These are phyloP conservation scores for Powellomyces hirtus DNA, from an alignment of 192 early-diverging fungal species.

Conservation along the genomic window DNA sequence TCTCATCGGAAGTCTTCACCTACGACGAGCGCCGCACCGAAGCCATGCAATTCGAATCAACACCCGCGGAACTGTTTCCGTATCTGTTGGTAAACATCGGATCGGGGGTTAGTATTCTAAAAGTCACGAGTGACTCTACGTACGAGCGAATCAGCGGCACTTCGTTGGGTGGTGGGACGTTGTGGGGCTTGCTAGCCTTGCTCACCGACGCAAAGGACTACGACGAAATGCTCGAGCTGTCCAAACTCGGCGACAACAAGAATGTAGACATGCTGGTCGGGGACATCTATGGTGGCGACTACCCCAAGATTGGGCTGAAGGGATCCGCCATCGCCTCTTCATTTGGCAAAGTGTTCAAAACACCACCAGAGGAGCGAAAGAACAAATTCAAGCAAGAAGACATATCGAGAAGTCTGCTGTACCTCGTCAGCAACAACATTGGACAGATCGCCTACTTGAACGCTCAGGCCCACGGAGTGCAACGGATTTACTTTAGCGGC, in stretches of 20 bases:
- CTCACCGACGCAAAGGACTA: constrained; percentile 81
- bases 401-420: constrained; percentile 85
- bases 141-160: constrained; percentile 14
- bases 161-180: neutral
- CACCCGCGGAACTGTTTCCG: constrained; percentile 70
- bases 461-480: constrained; percentile 86
- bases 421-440: constrained; percentile 98
- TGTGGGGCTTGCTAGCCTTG: neutral
- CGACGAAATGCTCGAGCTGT: constrained; percentile 78
- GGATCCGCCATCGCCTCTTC: constrained; percentile 90
- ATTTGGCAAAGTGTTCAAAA: constrained; percentile 95
- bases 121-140: constrained; percentile 91
- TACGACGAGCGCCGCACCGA: constrained; percentile 71
- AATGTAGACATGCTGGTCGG: constrained; percentile 81
- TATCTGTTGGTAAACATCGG: constrained; percentile 98
- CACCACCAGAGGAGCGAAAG: constrained; percentile 59
- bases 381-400: constrained; percentile 71
- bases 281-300: constrained; percentile 88
- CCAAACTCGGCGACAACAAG: constrained; percentile 87
- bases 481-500: constrained; percentile 93
- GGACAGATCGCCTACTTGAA: constrained; percentile 98
- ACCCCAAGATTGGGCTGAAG: constrained; percentile 90
- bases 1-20: constrained; percentile 92
- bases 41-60: constrained; percentile 62
- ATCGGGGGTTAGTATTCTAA: constrained; percentile 92